Conservation (phyloP, 768 basidiomycete species). For the Pulveroboletus ravenelii region DNA sequence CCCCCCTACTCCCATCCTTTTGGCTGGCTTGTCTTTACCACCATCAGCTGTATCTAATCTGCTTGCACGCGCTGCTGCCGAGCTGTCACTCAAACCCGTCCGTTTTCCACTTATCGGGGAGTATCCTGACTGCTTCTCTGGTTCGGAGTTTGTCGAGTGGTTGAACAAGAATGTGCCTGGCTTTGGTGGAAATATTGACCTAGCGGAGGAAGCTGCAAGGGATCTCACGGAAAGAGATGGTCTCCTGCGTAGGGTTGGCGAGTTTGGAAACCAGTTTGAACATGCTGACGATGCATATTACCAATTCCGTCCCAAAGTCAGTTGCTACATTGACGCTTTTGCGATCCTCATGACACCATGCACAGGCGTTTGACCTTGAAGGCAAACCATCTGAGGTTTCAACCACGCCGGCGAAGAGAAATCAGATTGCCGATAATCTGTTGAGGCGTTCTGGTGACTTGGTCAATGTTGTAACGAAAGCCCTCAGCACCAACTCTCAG, state of each 20-base stretch:
- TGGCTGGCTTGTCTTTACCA: conserved; percentile 71
- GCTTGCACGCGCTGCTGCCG: conserved; percentile 63
- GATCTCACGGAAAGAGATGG: conserved; percentile 52
- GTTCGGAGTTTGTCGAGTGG: conserved; percentile 87
- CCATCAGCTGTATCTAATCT: conserved; percentile 64
- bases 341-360: conserved; percentile 18
- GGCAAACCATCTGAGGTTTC: conserved; percentile 22
- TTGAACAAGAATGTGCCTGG: conserved; percentile 71
- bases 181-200: conserved; percentile 72
- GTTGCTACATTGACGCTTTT: conserved; percentile 16
- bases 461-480: conserved; percentile 69
- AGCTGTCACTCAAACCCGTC: conserved; percentile 66
- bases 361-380: conserved; percentile 29
- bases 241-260: conserved; percentile 69
- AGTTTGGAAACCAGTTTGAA: conserved; percentile 79
- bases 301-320: conserved; percentile 78
- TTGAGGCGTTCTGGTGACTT: conserved; percentile 67
- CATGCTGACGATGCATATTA: conserved; percentile 75
- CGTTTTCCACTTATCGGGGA: conserved; percentile 79
- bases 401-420: conserved; percentile 25
- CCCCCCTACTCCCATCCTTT: conserved; percentile 52
- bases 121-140: conserved; percentile 81
- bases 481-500: conserved; percentile 43
- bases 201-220: conserved; percentile 66
- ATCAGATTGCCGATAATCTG: conserved; percentile 47